phyloP scores from a whole-genome alignment of 2,329 filamentous ascomycete species.

The Arthrobotrys entomopaga region DNA sequence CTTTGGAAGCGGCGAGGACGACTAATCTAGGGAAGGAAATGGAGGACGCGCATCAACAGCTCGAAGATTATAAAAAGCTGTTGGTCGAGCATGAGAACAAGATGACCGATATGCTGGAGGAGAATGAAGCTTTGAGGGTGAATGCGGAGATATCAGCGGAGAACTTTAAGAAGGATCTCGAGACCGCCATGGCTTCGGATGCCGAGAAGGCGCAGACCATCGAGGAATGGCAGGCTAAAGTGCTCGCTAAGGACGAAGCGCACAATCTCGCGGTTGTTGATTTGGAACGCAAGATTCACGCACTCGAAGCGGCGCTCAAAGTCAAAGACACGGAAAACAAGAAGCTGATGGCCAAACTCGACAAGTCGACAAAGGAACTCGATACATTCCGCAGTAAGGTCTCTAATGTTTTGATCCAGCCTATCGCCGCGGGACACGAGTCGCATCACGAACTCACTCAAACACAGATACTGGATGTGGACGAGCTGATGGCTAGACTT shows the following conservation, averaged over 20 bases:
- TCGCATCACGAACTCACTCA: slow-evolving; percentile 44
- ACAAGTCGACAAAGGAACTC: slow-evolving; percentile 48
- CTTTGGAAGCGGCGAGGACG: slow-evolving; percentile 74
- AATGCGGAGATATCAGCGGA: slow-evolving; percentile 67
- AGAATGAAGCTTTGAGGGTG: slow-evolving; percentile 65
- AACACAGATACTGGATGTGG: slow-evolving; percentile 51
- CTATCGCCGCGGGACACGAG: slow-evolving; percentile 32
- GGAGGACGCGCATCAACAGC: slow-evolving; percentile 70
- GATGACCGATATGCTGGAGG: slow-evolving; percentile 62
- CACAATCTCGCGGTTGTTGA: slow-evolving; percentile 73
- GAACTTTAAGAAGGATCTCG: slow-evolving; percentile 70
- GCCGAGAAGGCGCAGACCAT: slow-evolving; percentile 68
- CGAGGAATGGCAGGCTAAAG: slow-evolving; percentile 63
- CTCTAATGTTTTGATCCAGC: slow-evolving; percentile 33
- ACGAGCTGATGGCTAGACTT: slow-evolving; percentile 61
- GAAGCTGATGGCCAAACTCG: slow-evolving; percentile 37
- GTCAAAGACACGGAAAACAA: slow-evolving; percentile 47
- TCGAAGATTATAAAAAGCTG: slow-evolving; percentile 70
- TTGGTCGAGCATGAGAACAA: slow-evolving; percentile 68
- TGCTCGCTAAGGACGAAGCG: slow-evolving; percentile 16
- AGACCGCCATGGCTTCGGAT: slow-evolving; percentile 65
- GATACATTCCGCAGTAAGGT: slow-evolving; percentile 40
- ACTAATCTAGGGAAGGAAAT: slow-evolving; percentile 77
- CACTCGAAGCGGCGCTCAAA: slow-evolving; percentile 73
- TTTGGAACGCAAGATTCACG: slow-evolving; percentile 78